Evolutionary conservation across 129 eudicot genomes (phyloP), one percentile per base, ranked within the genome.

Genomic region (Flaveria trinervia): DNA sequence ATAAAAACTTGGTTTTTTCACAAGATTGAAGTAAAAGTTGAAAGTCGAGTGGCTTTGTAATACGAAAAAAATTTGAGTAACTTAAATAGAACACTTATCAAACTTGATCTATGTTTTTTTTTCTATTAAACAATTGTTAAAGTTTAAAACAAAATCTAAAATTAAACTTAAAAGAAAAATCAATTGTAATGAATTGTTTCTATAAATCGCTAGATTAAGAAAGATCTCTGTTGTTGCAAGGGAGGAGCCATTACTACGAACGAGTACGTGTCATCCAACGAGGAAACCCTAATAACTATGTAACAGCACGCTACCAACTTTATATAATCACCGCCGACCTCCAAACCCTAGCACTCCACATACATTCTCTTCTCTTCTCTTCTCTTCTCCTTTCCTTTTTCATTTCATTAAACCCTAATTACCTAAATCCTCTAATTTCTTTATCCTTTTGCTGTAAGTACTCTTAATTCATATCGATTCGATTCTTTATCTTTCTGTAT

Each of bases 271-370:
- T 46, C 70, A 62, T 64, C 64, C 14, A 51, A 64, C 33, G 71
- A 46, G 22, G 30, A 76, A 76, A 65, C 80, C 80, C 79, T 75
- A 75, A 75, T 15, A 44, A 69, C 73, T 25, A 13, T 14, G 22
- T 52, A 33, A 76, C 80, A 22, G 73, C 65, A 64, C 39, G 18
- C 80, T 65, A 33, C 80, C 50, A 76, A 76, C 80, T 65, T 59
- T 76, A 65, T 76, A 76, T 76, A 76, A 65, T 56, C 79, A 65
- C 72, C 72, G 80, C 80, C 80, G 72, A 48, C 80, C 80, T 76
- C 71, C 80, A 76, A 76, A 76, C 80, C 80, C 80, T 76, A 76
- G 79, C 65, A 6, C 50, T 16, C 60, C 1, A 44, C 60, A 10
- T 23, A 9, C 54, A 13, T 15, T 15, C 56, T 13, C 6, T 61